Conservation (phyloP, 768 basidiomycete genomes). For the Chalciporus sphaerocephalus region DNA sequence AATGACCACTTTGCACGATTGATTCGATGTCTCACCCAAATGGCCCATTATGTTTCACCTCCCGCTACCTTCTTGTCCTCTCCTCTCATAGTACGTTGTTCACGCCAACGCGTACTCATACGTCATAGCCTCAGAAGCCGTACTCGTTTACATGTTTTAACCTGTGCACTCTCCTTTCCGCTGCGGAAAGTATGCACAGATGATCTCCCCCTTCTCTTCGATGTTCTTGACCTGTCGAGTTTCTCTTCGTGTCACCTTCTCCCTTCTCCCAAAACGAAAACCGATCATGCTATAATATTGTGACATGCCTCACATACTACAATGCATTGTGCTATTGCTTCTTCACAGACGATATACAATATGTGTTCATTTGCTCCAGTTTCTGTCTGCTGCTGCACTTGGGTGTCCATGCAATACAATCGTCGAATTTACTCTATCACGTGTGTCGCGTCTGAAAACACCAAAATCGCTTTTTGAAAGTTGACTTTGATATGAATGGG, state of each 20-base stretch:
- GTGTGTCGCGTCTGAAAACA: constrained; percentile 8
- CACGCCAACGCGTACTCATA: constrained; percentile 8
- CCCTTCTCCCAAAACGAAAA: constrained; percentile 15
- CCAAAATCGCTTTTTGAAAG: background rate
- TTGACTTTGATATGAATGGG: constrained; percentile 7
- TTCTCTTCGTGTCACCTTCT: constrained; percentile 12
- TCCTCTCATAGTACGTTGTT: constrained; percentile 12
- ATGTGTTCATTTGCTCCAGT: constrained; percentile 18
- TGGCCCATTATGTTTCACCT: constrained; percentile 24
- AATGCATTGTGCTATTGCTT: constrained; percentile 30
- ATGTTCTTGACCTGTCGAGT: constrained; percentile 27
- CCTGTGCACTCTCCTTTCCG: constrained; percentile 21
- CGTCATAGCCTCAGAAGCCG: constrained; percentile 13
- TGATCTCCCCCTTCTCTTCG: constrained; percentile 16
- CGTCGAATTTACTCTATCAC: constrained; percentile 11
- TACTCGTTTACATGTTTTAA: constrained; percentile 22
- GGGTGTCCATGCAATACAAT: constrained; percentile 4
- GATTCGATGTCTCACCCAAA: constrained; percentile 14
- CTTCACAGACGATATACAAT: constrained; percentile 23
- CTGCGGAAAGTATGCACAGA: constrained; percentile 23
- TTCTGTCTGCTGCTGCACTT: constrained; percentile 2
- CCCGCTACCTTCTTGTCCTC: constrained; percentile 27
- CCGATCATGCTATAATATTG: constrained; percentile 23
- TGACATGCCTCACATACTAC: constrained; percentile 31
- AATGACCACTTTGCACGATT: constrained; percentile 10